Conservation (phyloP, 2,329 filamentous ascomycete genomes). For the Ophiobolus disseminans region DNA sequence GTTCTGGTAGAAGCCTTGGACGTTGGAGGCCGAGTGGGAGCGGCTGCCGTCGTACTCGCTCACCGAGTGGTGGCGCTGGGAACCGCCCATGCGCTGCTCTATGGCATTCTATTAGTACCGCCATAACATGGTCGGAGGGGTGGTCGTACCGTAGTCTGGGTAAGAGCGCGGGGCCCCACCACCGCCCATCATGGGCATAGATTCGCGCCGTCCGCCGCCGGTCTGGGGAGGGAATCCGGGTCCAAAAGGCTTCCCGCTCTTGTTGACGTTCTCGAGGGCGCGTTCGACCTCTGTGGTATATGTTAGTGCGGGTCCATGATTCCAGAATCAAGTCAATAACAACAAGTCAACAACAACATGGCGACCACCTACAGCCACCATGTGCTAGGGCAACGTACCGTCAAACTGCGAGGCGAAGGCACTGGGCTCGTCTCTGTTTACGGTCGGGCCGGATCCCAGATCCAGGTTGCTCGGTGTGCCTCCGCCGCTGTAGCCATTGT, state of each 20-base stretch:
- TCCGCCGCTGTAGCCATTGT: conserved; percentile 18
- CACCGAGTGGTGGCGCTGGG: conserved; percentile 81
- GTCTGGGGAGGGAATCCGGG: conserved; percentile 34
- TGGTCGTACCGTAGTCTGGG: conserved; percentile 64
- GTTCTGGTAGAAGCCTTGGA: conserved; percentile 92
- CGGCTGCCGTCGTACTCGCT: conserved; percentile 82
- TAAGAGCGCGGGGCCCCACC: conserved; percentile 60
- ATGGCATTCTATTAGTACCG: conserved; percentile 20
- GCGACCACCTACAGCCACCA: neutral
- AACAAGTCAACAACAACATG: too few species aligned
- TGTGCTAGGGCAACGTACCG: conserved; percentile 66
- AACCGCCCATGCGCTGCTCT: conserved; percentile 72
- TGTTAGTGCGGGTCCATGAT: conserved; percentile 24
- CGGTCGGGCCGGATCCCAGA: conserved; percentile 75
- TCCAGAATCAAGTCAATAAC: too few species aligned
- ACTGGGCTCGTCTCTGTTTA: conserved; percentile 70
- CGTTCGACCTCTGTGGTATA: conserved; percentile 81
- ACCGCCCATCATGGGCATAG: conserved; percentile 68
- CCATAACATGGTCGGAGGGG: neutral
- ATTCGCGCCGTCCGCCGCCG: conserved; percentile 77
- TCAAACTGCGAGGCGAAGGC: conserved; percentile 90
- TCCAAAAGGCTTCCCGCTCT: conserved; percentile 91
- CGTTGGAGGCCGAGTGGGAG: conserved; percentile 75
- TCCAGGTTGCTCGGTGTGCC: conserved; percentile 39
- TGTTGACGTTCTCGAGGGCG: conserved; percentile 92